Base-by-base conservation (phyloP, 2,329 filamentous ascomycete species). In the Seiridium cupressi region DNA sequence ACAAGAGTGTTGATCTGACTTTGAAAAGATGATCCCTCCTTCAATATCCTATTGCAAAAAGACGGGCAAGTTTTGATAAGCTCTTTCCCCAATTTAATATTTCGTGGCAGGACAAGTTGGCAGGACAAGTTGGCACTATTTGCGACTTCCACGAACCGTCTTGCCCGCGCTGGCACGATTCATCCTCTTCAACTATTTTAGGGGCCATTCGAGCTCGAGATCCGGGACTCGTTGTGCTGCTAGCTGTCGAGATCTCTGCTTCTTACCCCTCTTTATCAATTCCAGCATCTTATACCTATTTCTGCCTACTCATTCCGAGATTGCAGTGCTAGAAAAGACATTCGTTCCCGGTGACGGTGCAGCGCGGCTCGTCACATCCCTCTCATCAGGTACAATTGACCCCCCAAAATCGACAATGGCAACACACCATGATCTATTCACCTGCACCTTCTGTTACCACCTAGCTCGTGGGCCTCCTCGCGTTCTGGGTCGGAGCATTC, bases 401-500 rank as follows among this genome's bases (percentile, higher is more conserved):
- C 11, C 7, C 31, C 5, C 26, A 49, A 35, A 10, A 38, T 38
- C 11, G 1, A 13, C 10, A 34, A 53, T 53, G 49, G 49, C 49
- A 36, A 11, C 49, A 35, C 49, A 18, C 10, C 49, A 32, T n/a
- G 48, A 62, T 38, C 61, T 59, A 6, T 85, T 85, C 70, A 80
- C 81, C 26, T 86, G 84, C 67, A 85, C 81, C 1, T 84, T 86
- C 66, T 86, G 83, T 75, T 82, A 79, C 75, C 75, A 76, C 57
- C 67, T 74, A 8, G 77, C 70, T 44, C 68, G 66, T 18, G 73
- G 70, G 0, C 66, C 67, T 11, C 77, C 75, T 3, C 75, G 68
- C 51, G 69, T 80, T 18, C 69, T 86, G 2, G 82, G 82, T 8
- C 74, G 72, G 13, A 75, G 76, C 0, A 75, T 77, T 3, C 79